Conservation (phyloP, 2,329 filamentous ascomycete genomes). For the Pseudogymnoascus sp. region DNA sequence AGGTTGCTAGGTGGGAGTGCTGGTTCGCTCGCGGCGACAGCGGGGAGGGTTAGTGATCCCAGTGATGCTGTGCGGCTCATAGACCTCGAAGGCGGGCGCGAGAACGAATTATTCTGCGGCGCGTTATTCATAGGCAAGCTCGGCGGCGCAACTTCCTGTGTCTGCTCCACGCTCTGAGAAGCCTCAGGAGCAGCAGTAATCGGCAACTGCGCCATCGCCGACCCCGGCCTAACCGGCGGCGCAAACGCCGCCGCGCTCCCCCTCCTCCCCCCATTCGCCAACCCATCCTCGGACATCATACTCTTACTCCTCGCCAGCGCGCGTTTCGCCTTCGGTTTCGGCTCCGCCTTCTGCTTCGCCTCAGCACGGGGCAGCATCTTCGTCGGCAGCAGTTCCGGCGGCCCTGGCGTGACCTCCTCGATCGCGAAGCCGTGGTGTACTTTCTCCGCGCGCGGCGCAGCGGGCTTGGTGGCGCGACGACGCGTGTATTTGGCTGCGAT, state of each 20-base stretch:
- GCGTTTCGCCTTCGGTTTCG: constrained; percentile 28
- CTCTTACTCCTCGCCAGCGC: constrained; percentile 17
- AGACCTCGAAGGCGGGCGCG: constrained; percentile 36
- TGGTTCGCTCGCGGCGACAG: constrained; percentile 44
- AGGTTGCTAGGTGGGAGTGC: constrained; percentile 31
- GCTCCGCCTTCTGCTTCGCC: constrained; percentile 23
- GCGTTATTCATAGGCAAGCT: constrained; percentile 5
- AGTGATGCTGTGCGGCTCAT: constrained; percentile 24
- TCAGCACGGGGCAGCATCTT: constrained; percentile 25
- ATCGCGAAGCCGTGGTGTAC: constrained; percentile 26
- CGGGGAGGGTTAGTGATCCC: constrained; percentile 26
- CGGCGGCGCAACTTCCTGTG: background rate
- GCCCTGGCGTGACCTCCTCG: constrained; percentile 30
- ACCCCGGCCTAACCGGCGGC: background rate
- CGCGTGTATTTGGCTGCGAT: constrained; percentile 27
- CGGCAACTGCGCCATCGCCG: constrained; percentile 13
- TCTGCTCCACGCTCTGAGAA: background rate
- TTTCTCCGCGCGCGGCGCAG: constrained; percentile 10
- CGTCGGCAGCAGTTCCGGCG: constrained; percentile 33
- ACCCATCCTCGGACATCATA: constrained; percentile 24
- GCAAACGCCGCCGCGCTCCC: background rate
- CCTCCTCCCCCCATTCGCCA: constrained; percentile 4
- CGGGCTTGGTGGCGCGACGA: constrained; percentile 14
- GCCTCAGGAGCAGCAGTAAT: background rate
- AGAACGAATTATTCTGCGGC: constrained; percentile 22